Conservation (phyloP, 2,329 filamentous ascomycete genomes). For the Blumeria graminis region DNA sequence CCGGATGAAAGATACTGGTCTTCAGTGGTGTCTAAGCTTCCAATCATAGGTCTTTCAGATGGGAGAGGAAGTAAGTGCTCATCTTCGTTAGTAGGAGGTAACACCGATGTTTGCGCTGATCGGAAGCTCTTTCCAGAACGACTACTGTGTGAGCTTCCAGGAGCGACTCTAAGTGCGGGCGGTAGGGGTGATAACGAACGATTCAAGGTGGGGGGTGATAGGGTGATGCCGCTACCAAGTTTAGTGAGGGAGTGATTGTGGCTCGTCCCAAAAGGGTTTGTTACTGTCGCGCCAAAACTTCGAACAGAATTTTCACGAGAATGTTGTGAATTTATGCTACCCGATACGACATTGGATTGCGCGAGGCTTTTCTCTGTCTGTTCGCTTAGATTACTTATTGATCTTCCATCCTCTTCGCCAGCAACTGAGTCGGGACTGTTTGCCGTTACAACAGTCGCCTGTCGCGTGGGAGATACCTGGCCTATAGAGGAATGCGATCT, state of each 20-base stretch:
- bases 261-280: constrained; percentile 11
- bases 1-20: constrained; percentile 16
- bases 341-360: constrained; percentile 11
- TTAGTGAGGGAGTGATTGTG: constrained; percentile 4
- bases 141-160: constrained; percentile 10
- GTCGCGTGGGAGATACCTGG: constrained; percentile 13
- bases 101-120: constrained; percentile 14
- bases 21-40: not conserved
- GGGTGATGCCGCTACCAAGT: not conserved
- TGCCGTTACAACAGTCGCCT: constrained; percentile 11
- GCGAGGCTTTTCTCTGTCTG: constrained; percentile 13
- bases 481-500: constrained; percentile 11
- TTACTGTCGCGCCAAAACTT: constrained; percentile 10
- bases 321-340: constrained; percentile 11
- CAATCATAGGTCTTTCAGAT: constrained; percentile 7
- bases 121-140: constrained; percentile 9
- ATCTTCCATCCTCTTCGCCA: constrained; percentile 14
- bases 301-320: constrained; percentile 12
- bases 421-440: constrained; percentile 9
- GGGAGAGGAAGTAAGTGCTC: constrained; percentile 12
- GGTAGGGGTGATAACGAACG: not conserved
- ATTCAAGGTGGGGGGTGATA: not conserved
- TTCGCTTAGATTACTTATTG: constrained; percentile 16
- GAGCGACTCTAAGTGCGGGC: constrained; percentile 2
- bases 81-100: constrained; percentile 11